These are phyloP conservation scores for Chloranthus sessilifolius DNA, from an alignment of 164 flowering plant genomes.

Conservation along the genomic window DNA sequence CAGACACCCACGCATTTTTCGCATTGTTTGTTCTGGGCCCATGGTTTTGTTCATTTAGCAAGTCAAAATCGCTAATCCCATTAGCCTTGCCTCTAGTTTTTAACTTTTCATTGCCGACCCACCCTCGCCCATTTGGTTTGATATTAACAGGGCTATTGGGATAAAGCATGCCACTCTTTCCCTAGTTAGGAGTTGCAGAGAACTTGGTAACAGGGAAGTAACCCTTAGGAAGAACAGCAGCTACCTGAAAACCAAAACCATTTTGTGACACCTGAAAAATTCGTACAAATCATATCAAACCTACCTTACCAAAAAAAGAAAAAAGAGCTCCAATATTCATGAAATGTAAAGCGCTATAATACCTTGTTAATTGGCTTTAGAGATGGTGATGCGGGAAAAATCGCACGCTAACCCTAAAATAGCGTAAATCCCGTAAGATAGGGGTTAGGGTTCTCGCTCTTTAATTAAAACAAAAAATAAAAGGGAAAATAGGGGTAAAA, in stretches of 20 bases:
- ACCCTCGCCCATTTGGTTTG: slow-evolving; percentile 28
- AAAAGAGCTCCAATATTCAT: neutral
- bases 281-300: neutral
- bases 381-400: no score
- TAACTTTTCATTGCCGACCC: slow-evolving; percentile 33
- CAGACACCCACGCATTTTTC: slow-evolving; percentile 19
- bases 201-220: slow-evolving; percentile 23
- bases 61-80: slow-evolving; percentile 26
- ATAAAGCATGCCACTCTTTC: slow-evolving; percentile 35
- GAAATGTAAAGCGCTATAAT: neutral
- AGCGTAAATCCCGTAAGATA: no score
- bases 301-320: neutral
- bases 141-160: slow-evolving; percentile 24
- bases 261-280: slow-evolving; percentile 21
- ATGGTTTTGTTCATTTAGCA: slow-evolving; percentile 47
- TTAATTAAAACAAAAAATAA: no score
- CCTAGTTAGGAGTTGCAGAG: slow-evolving; percentile 20
- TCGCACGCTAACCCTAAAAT: no score
- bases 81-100: slow-evolving; percentile 32
- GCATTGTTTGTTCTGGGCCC: slow-evolving; percentile 40
- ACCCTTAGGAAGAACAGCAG: slow-evolving; percentile 29
- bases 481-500: no score
- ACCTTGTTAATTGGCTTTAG: slow-evolving; percentile 39
- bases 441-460: no score
- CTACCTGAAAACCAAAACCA: slow-evolving; percentile 28